A percentile compares a stretch with the other conserved stretches of the same genome.
Evolutionary conservation across 1,284 basidiomycete genomes (phyloP).

Genomic region (Cutaneotrichosporon dermatis): DNA sequence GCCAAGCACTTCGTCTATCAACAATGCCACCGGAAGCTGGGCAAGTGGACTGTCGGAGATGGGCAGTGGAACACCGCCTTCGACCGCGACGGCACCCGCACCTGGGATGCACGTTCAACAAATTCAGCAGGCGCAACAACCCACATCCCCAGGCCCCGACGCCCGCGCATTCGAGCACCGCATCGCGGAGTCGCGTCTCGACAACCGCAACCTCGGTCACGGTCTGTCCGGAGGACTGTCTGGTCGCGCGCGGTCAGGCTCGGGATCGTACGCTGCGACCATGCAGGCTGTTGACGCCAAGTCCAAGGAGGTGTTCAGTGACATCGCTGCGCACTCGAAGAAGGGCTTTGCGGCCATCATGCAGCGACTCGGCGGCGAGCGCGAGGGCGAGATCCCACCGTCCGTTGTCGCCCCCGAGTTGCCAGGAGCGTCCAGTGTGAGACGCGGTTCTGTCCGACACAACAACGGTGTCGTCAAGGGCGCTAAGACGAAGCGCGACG

Average conservation of each 20-base stretch:
- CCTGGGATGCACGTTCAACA: too few species aligned
- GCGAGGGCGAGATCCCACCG: slow-evolving; percentile 20
- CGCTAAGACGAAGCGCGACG: slow-evolving; percentile 78
- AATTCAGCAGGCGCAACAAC: background rate
- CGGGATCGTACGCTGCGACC: slow-evolving; percentile 12
- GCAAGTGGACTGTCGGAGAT: background rate
- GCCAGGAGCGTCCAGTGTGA: background rate
- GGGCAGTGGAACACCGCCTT: background rate
- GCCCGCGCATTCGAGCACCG: background rate
- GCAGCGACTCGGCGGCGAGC: slow-evolving; percentile 43
- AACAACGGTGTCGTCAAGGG: slow-evolving; percentile 57
- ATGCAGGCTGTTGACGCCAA: slow-evolving; percentile 21
- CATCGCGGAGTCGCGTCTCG: background rate
- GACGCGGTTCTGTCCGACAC: slow-evolving; percentile 9
- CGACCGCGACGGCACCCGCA: background rate
- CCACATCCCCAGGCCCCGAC: background rate
- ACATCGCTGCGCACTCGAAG: slow-evolving; percentile 46
- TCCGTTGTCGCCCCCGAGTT: slow-evolving; percentile 15
- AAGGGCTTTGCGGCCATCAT: slow-evolving; percentile 48
- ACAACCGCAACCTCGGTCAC: background rate
- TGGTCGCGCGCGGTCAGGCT: slow-evolving; percentile 28
- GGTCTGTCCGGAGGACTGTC: background rate
- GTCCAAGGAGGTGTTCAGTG: slow-evolving; percentile 46
- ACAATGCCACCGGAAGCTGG: slow-evolving; percentile 1
- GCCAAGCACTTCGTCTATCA: background rate